Base-by-base conservation (phyloP, 2,329 filamentous ascomycete genomes). In the Exutisphaerella laricina region DNA sequence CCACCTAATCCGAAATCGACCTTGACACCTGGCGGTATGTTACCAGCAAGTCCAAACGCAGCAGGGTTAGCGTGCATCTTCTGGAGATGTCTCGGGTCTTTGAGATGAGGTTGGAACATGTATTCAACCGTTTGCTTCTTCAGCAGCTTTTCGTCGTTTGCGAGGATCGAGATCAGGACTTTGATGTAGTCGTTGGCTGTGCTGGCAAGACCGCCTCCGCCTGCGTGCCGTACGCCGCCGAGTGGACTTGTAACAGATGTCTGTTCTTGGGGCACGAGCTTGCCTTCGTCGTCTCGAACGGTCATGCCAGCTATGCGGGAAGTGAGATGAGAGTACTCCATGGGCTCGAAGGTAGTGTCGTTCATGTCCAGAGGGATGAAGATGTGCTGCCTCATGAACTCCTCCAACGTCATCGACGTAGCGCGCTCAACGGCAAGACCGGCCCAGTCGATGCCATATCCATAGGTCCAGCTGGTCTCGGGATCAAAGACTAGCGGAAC, bases 401-500 rank as follows among this genome's bases (percentile, higher is more conserved):
- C 63, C 2, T 69, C 62, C 2, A 79, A 58, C 0, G 63, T 65
- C 3, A 51, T 39, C 0, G 66, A 66, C 0, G 70, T 71, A 0
- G 72, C 54, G 0, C 66, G 60, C 51, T 78, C 74, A 1, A 78
- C 63, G 1, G 76, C 58, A 0, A 66, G 62, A 2, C 75, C 75
- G 0, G 68, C 72, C 74, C 73, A 78, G 58, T 79, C 75, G 1
- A 73, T 54, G 4, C 48, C 45, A 1, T 65, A 49, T 0, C 73
- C 69, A 48, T 78, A 78, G 46, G 64, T 63, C 73, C 73, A 79
- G 2, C 61, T 56, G 0, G 60, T 56, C 1, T 74, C 75, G 1
- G 75, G 76, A 42, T 79, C 70, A 48, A 69, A 76, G 6, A 56
- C 38, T 2, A 78, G 66, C 0, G 74, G 74, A 13, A 70, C 64